Conservation (phyloP, 495 filamentous ascomycete species). For the Penicillium pancosmium region DNA sequence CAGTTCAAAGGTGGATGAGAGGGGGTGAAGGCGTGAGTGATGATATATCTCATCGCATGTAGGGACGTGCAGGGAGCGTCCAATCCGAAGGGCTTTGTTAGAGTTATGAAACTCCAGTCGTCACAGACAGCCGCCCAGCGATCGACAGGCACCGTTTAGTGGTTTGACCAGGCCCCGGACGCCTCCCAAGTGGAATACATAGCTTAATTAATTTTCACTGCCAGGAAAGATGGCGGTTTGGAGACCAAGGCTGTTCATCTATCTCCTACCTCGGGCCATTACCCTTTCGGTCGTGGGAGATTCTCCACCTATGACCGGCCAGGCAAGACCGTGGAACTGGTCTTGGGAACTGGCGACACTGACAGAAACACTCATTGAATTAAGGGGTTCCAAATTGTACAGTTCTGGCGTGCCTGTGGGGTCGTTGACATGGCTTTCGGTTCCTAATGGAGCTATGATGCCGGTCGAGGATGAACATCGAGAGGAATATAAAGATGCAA, state of each 20-base stretch:
- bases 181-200: slow-evolving; percentile 8
- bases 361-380: slow-evolving; percentile 25
- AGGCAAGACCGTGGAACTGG: slow-evolving; percentile 9
- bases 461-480: slow-evolving; percentile 1
- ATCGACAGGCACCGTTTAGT: slow-evolving; percentile 24
- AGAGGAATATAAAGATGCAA: slow-evolving; percentile 25
- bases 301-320: slow-evolving; percentile 35
- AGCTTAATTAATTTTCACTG: slow-evolving; percentile 26
- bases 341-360: slow-evolving; percentile 11
- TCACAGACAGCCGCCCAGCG: slow-evolving; percentile 38
- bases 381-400: slow-evolving; percentile 22
- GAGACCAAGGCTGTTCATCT: slow-evolving; percentile 35
- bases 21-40: not conserved
- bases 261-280: slow-evolving; percentile 33
- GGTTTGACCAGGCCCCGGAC: slow-evolving; percentile 12
- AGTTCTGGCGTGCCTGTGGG: slow-evolving; percentile 26
- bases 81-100: slow-evolving; percentile 11
- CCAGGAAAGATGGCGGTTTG: slow-evolving; percentile 18
- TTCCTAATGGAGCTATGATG: slow-evolving; percentile 22
- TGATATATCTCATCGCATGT: slow-evolving; percentile 10
- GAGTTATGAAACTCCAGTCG: slow-evolving; percentile 37
- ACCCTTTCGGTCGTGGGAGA: slow-evolving; percentile 23
- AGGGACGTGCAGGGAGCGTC: slow-evolving; percentile 16
- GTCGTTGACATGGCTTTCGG: slow-evolving; percentile 10
- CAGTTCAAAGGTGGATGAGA: slow-evolving; percentile 18